Conservation (phyloP, 495 filamentous ascomycete genomes). For the Trichoderma erinaceum region DNA sequence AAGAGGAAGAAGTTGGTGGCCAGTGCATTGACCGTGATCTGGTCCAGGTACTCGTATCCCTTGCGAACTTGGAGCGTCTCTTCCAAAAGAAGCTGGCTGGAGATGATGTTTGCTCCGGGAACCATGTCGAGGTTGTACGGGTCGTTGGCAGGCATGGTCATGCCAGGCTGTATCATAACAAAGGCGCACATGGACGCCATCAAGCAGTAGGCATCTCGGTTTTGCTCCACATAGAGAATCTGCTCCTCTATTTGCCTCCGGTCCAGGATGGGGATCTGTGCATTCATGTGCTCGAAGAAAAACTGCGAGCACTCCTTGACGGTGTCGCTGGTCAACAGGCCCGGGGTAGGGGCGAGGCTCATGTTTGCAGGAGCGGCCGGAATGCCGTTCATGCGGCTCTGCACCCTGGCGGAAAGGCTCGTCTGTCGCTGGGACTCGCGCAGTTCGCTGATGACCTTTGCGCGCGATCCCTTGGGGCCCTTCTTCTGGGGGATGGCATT, state of each 20-base stretch:
- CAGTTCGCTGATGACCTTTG: slow-evolving; percentile 75
- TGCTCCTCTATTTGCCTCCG: slow-evolving; percentile 60
- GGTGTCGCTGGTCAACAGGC: slow-evolving; percentile 53
- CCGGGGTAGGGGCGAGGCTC: slow-evolving; percentile 44
- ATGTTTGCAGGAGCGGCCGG: slow-evolving; percentile 40
- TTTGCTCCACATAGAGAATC: slow-evolving; percentile 55
- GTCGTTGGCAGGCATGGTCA: slow-evolving; percentile 51
- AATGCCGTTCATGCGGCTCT: slow-evolving; percentile 38
- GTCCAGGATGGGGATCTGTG: slow-evolving; percentile 75
- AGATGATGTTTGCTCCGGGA: slow-evolving; percentile 47
- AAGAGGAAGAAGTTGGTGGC: slow-evolving; percentile 79
- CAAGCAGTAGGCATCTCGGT: slow-evolving; percentile 72
- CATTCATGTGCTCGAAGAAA: slow-evolving; percentile 78
- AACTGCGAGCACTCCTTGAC: slow-evolving; percentile 70
- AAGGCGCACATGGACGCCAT: slow-evolving; percentile 73
- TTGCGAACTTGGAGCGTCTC: slow-evolving; percentile 71
- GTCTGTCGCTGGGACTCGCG: slow-evolving; percentile 59
- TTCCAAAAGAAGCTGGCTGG: slow-evolving; percentile 60
- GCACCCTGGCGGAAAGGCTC: slow-evolving; percentile 47
- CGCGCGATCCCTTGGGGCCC: slow-evolving; percentile 73
- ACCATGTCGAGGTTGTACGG: slow-evolving; percentile 47
- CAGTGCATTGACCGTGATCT: slow-evolving; percentile 59
- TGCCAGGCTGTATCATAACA: slow-evolving; percentile 79
- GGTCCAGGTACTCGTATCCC: slow-evolving; percentile 66
- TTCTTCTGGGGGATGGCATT: slow-evolving; percentile 83